Evolutionary conservation across 306 rosid genomes (phyloP), one percentile per base, ranked within the genome.

Genomic region (Dryas drummondii): DNA sequence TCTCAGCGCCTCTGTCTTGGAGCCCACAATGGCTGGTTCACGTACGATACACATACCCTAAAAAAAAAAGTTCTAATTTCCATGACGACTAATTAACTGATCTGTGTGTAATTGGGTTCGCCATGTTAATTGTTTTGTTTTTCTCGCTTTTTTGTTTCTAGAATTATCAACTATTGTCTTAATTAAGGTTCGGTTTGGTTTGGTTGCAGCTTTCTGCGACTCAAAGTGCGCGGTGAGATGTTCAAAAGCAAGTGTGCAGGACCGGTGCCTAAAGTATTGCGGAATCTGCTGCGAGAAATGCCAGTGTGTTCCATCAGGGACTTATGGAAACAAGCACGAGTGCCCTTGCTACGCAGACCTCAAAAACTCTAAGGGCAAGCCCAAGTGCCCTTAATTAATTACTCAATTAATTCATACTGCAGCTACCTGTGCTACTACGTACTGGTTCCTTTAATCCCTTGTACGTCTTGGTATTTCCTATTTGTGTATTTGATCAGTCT

Each of bases 221-320:
- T 76, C 84, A 3, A 88, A 81, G 79, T 94, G 97, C 46, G 48
- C 1, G 15, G 26, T 9, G 42, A 87, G 99, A 78, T 94, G 99
- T 57, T 60, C 92, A 1, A 84, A 83, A 44, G 97, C 98, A 0
- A 93, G 90, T 66, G 7, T 74, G 37, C 45, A 81, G 76, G 86
- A 88, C n/a, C 53, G 96, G 67, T 94, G 99, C 78, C 54, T 92
- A 79, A 90, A 66, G 81, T 91, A 74, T 78, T 94, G 98, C 2
- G 92, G 96, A 27, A 88, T 94, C 11, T 94, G 98, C 80, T 94
- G 99, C 17, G 83, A 78, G 15, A 88, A 82, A 75, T 94, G 98
- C 73, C 46, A 86, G 0, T 91, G 98, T 41, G 97, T 91, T 73
- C 98, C 98, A 2, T 91, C 97, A 53, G 97, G 97, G 72, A 91